These are phyloP conservation scores for Xylaria nigripes DNA, from an alignment of 495 filamentous ascomycete species.

Conservation along the genomic window DNA sequence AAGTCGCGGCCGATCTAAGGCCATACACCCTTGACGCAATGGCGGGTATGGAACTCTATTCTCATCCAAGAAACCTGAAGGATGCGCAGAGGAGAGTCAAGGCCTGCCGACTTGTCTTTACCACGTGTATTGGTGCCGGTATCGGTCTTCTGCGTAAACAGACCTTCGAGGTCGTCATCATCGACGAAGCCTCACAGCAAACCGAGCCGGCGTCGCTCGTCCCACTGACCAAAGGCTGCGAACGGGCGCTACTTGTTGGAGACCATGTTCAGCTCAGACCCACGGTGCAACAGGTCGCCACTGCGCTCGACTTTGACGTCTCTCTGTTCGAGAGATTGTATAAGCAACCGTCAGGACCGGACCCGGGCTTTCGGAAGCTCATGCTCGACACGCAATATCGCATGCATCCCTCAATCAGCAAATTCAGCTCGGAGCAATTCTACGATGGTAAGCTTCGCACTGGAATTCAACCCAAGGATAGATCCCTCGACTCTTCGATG, in stretches of 20 bases:
- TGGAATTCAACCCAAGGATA: conserved; percentile 19
- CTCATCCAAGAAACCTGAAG: conserved; percentile 25
- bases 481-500: conserved; percentile 21
- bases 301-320: conserved; percentile 34
- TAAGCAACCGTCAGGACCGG: conserved; percentile 5
- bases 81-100: conserved; percentile 38
- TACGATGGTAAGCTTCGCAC: conserved; percentile 38
- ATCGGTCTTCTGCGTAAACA: conserved; percentile 41
- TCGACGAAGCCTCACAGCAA: conserved; percentile 48
- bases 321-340: conserved; percentile 47
- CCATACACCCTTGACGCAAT: conserved; percentile 44
- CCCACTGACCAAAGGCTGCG: conserved; percentile 42
- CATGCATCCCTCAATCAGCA: conserved; percentile 42
- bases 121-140: conserved; percentile 42
- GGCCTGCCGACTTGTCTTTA: conserved; percentile 36
- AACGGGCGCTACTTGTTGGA: conserved; percentile 41
- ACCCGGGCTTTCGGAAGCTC: conserved; percentile 18
- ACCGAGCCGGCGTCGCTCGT: conserved; percentile 42
- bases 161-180: conserved; percentile 38
- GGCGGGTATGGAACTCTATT: conserved; percentile 37
- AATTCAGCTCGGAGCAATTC: conserved; percentile 41
- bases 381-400: conserved; percentile 50
- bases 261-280: conserved; percentile 48
- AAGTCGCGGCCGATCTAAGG: conserved; percentile 34
- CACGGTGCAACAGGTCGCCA: conserved; percentile 35